Conservation (phyloP, 176 grass and related monocot genomes). For the Triticum aestivum region IWGSC_CS_RefSeq_v2.1 NC_057801.1:4996828-4997327, state of each 20-base stretch:
- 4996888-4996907: neutral
- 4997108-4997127: constrained; percentile 27
- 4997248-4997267: constrained; percentile 13
- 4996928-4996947: neutral
- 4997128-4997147: neutral
- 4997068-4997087: constrained; percentile 21
- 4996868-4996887: neutral
- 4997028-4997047: constrained; percentile 46
- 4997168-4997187: constrained; percentile 48
- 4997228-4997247: neutral
- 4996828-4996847: neutral
- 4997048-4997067: constrained; percentile 64
- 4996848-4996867: neutral
- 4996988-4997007: constrained; percentile 41
- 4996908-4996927: constrained; percentile 24
- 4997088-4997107: constrained; percentile 33
- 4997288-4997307: constrained; percentile 23
- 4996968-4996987: neutral
- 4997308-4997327: constrained; percentile 47
- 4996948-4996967: neutral
- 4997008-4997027: constrained; percentile 46
- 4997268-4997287: constrained; percentile 29
- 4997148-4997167: constrained; percentile 18
- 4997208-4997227: constrained; percentile 31
- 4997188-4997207: constrained; percentile 17